Percentiles rank a stretch among this genome's conserved stretches.
phyloP scores from a whole-genome alignment of 2,329 filamentous ascomycete genomes.

The Leptosphaerulina australis region DNA sequence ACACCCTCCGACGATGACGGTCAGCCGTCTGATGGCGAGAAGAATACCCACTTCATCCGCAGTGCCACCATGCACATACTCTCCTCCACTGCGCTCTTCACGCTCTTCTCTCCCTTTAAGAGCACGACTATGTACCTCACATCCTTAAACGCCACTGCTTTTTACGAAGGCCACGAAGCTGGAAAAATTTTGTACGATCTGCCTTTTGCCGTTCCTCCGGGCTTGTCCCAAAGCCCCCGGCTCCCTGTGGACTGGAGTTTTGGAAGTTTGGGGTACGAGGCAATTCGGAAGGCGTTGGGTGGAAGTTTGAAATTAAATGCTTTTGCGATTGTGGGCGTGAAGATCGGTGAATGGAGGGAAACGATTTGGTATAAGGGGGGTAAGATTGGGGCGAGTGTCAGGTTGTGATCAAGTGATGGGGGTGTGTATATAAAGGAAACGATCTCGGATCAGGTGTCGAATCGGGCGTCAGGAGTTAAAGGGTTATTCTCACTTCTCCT shows the following conservation, averaged over 20 bases:
- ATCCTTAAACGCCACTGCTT: slow-evolving; percentile 80
- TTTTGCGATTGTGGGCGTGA: slow-evolving; percentile 73
- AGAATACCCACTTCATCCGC: slow-evolving; percentile 73
- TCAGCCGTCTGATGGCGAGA: slow-evolving; percentile 35
- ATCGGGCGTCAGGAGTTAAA: no score
- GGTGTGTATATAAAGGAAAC: neutral
- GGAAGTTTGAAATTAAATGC: slow-evolving; percentile 81
- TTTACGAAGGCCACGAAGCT: slow-evolving; percentile 79
- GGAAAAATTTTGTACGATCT: slow-evolving; percentile 77
- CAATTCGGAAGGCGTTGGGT: slow-evolving; percentile 78
- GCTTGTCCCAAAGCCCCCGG: slow-evolving; percentile 72
- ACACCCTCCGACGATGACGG: slow-evolving; percentile 52
- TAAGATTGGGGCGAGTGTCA: slow-evolving; percentile 56
- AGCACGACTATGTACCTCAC: slow-evolving; percentile 78
- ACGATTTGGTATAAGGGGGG: slow-evolving; percentile 57
- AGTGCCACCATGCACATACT: slow-evolving; percentile 85
- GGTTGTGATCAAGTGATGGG: slow-evolving; percentile 42
- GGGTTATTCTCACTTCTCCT: no score
- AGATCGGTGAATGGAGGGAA: slow-evolving; percentile 76
- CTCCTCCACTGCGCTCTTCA: slow-evolving; percentile 85
- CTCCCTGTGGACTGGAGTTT: slow-evolving; percentile 83
- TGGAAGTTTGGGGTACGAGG: slow-evolving; percentile 80
- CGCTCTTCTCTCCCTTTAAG: slow-evolving; percentile 76
- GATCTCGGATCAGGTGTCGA: neutral
- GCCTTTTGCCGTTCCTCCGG: slow-evolving; percentile 78